Conservation (phyloP, 2,329 filamentous ascomycete genomes). For the Diaporthe sp. region DNA sequence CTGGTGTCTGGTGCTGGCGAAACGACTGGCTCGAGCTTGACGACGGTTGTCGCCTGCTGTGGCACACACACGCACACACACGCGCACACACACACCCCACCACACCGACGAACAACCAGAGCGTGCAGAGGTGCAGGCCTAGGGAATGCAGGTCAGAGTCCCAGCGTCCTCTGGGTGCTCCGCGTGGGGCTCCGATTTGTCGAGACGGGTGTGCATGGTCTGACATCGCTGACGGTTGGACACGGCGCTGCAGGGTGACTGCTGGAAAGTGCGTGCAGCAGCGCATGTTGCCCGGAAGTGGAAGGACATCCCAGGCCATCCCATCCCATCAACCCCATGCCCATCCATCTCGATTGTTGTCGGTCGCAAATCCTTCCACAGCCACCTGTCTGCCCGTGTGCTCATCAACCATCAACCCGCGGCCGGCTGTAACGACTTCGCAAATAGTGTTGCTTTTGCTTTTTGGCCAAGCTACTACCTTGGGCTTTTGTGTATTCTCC, state of each 20-base stretch:
- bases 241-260: constrained; percentile 35
- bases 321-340: not conserved
- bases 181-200: constrained; percentile 34
- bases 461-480: not conserved
- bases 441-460: not conserved
- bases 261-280: constrained; percentile 34
- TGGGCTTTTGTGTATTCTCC: not conserved
- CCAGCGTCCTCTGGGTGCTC: constrained; percentile 10
- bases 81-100: constrained; percentile 23
- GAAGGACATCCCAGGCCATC: constrained; percentile 21
- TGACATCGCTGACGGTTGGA: constrained; percentile 34
- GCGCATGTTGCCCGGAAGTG: constrained; percentile 18
- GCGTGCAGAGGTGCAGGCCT: constrained; percentile 19
- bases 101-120: constrained; percentile 2
- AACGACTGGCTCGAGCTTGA: constrained; percentile 35
- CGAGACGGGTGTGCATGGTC: constrained; percentile 16
- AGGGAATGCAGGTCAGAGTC: constrained; percentile 27
- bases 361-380: constrained; percentile 16
- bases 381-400: constrained; percentile 22
- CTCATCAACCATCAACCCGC: not conserved
- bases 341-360: constrained; percentile 30
- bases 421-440: not conserved
- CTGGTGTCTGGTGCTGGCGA: constrained; percentile 6
- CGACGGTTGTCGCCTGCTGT: constrained; percentile 23
- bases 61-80: constrained; percentile 5